Base-by-base conservation (phyloP, 305 asterid species). In the Galium porrigens region DNA sequence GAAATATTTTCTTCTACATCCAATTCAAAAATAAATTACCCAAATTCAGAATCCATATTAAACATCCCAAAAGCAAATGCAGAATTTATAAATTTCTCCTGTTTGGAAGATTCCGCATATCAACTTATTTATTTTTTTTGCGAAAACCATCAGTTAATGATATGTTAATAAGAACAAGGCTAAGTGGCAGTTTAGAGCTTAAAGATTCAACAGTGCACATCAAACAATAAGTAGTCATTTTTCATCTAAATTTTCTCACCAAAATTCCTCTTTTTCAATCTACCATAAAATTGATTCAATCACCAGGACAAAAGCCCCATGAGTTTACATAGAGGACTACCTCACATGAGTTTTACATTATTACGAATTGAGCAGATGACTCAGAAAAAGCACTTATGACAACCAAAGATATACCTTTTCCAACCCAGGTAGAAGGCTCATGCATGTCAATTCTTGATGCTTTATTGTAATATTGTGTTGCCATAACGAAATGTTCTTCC, bases 361-460 rank as follows among this genome's bases (percentile, higher is more conserved):
- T 8, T 30, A 29, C 29, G 36, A 48, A 29, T 63, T 12, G n/a
- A 4, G 18, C 58, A 1, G 9, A 63, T 48, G 11, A 44, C 67
- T 44, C n/a, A 6, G 8, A 15, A 44, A 22, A 1, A 68, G 17
- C 55, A 27, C 65, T 61, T 39, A 22, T 62, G 20, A 51, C 12
- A 34, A 36, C 61, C 11, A 3, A 10, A 25, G 37, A 25, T 58
- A 37, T 80, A 91, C 98, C 99, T 89, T 92, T 92, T 73, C 99
- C 96, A 76, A 92, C 83, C 99, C 99, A 92, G 32, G 99, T 92
- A 68, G 96, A 89, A 65, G 99, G 95, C 76, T 92, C 99, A n/a
- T 92, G 99, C 85, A 87, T 81, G 78, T 92, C 96, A 78, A 92
- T 92, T 75, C 99, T 85, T 49, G 99, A 92, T 44, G 99, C 99